Base-by-base conservation (phyloP, 768 basidiomycete genomes). In the Rubroboletus satanas region DNA sequence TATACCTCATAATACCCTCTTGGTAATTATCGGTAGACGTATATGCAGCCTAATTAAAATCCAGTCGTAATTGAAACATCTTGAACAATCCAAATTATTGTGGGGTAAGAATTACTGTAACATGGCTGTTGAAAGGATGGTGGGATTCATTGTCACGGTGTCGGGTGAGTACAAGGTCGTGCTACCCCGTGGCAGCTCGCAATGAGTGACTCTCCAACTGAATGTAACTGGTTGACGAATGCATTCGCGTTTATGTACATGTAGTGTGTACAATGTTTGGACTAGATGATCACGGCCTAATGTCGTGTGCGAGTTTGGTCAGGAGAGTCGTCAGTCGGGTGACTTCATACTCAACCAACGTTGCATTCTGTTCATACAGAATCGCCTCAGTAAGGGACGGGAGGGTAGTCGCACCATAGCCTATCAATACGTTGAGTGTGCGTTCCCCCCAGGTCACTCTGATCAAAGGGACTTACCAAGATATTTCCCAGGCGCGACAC, bases 401-500 rank as follows among this genome's bases (percentile, higher is more conserved):
- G 56, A 94, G 76, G 0, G 90, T 90, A 0, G 91, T 93, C 3
- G 91, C 88, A 7, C 90, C 90, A 62, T 91, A 90, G 5, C 88
- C 88, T 89, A 18, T 36, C 42, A 36, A 52, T 9, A 32, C 33
- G 8, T 33, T 49, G 9, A 55, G 33, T 49, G 38, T 8, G 39
- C 29, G 17, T 52, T 41, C 17, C 38, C 11, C 50, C 31, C 44
- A 32, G 52, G n/a, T n/a, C n/a, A n/a, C n/a, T n/a, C n/a, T n/a
- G n/a, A n/a, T n/a, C n/a, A n/a, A 35, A 23, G 36, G 12, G 11
- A 71, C 79, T 61, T 60, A 88, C 88, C 87, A 38, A 87, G 82
- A 83, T 87, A 87, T 69, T 90, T 85, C 37, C 92, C 93, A 31
- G 93, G 93, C 3, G 93, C 90, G 41, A 93, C 89, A 45, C 81